Evolutionary conservation across 1,139 yeast genomes (phyloP), one percentile per base, ranked within the genome.

Genomic region (Taphrina populina): DNA sequence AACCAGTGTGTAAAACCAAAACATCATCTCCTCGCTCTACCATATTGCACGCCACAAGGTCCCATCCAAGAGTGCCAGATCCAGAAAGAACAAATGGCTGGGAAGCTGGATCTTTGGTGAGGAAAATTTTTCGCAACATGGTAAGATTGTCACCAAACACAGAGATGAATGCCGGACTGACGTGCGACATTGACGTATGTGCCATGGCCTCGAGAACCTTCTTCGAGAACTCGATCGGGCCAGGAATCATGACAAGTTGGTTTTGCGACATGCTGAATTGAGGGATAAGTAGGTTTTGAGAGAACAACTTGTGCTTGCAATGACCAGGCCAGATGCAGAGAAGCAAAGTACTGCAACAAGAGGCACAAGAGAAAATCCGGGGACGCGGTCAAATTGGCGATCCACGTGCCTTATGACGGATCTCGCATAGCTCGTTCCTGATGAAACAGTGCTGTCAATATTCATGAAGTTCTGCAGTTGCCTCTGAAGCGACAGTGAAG

Each of bases 61-160:
- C 97, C 96, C 96, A 90, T 29, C 97, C 97, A 56, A 90, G 77
- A 36, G 97, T 88, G 58, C 97, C 97, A 1, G 95, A 84, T 36
- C 96, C 97, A 3, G 95, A 78, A 61, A 90, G 70, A 19, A 90
- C 86, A 62, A 84, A 78, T 5, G 92, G 88, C 72, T 87, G 95
- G 27, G 94, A 78, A 15, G 67, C 66, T 21, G 80, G 70, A 66
- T 80, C 81, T 21, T 80, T 72, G 23, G 94, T 83, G 68, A 83
- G 79, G 76, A 88, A 88, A 62, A 90, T 71, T 63, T 75, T 77
- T 65, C 96, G 79, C 66, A 87, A 77, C 69, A 81, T 79, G 66
- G 76, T 70, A 67, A 90, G 76, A 13, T 79, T 84, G 32, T 78
- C 70, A 67, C 83, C 87, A 73, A 88, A 88, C 44, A 86, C 82